A percentile compares a stretch with the other conserved stretches of the same genome.
Evolutionary conservation across 352 stramenopile species (phyloP).

Genomic region (Pythium graminicola): DNA sequence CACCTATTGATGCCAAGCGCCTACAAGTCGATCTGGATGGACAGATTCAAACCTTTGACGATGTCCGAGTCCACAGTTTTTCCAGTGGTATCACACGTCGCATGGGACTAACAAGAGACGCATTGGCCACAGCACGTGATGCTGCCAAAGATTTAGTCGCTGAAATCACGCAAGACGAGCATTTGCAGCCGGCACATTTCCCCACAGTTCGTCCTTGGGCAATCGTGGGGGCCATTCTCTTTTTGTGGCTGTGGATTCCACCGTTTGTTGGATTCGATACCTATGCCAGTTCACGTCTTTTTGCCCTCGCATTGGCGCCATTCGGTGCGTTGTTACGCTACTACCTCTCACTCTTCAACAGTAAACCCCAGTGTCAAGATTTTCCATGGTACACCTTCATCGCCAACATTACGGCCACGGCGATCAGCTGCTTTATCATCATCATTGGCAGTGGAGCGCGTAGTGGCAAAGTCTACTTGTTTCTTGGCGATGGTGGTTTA

Average conservation of each 20-base stretch:
- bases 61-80: conserved; percentile 1
- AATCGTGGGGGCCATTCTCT: conserved; percentile 1
- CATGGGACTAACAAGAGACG: conserved; percentile 2
- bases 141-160: conserved; percentile 1
- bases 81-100: conserved; percentile 7
- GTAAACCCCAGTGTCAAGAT: conserved; percentile 9
- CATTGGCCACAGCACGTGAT: conserved; percentile 8
- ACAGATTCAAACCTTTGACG: conserved; percentile 1
- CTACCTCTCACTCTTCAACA: conserved; percentile 26
- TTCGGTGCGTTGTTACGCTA: conserved; percentile 27
- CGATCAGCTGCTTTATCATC: conserved; percentile 19
- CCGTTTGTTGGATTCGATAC: conserved; percentile 20
- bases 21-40: conserved; percentile 9
- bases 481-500: conserved; percentile 18
- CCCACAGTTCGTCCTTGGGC: not conserved
- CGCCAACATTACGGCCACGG: conserved; percentile 23
- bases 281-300: conserved; percentile 22
- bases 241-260: conserved; percentile 20
- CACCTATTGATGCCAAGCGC: conserved; percentile 15
- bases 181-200: not conserved
- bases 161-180: conserved; percentile 17
- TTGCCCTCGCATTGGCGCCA: conserved; percentile 17
- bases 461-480: conserved; percentile 5
- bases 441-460: conserved; percentile 17
- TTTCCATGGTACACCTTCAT: conserved; percentile 28